phyloP scores from a whole-genome alignment of 2,329 filamentous ascomycete species.

The Cordyceps cateniannulata region DNA sequence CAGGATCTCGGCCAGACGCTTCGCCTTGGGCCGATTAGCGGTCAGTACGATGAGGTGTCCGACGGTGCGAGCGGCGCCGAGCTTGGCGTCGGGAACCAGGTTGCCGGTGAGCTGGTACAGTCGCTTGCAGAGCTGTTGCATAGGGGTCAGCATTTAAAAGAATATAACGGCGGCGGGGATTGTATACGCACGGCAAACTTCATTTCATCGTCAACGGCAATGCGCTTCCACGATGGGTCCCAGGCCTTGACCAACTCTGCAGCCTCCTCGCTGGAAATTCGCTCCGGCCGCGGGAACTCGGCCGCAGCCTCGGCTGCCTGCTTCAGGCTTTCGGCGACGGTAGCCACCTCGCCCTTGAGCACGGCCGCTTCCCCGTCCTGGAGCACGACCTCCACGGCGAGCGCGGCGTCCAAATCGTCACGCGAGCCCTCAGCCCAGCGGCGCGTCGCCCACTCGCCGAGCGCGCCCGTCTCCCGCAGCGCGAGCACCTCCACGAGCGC shows the following conservation, averaged over 20 bases:
- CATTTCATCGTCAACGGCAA: constrained; percentile 51
- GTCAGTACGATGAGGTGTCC: constrained; percentile 49
- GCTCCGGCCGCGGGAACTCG: constrained; percentile 16
- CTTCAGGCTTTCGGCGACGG: constrained; percentile 28
- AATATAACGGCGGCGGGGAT: not conserved
- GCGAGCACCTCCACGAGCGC: constrained; percentile 48
- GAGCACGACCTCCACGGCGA: constrained; percentile 33
- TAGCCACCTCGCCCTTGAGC: constrained; percentile 31
- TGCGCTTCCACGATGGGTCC: constrained; percentile 51
- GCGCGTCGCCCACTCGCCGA: constrained; percentile 26
- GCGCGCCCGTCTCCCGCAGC: constrained; percentile 27
- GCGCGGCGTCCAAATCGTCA: constrained; percentile 27
- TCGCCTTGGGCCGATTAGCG: constrained; percentile 46
- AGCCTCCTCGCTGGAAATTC: constrained; percentile 33
- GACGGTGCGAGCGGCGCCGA: constrained; percentile 50
- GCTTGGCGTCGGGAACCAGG: constrained; percentile 63
- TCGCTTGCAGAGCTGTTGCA: constrained; percentile 68
- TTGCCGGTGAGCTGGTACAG: constrained; percentile 75
- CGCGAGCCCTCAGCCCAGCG: constrained; percentile 27
- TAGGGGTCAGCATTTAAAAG: not conserved
- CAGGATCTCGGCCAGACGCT: constrained; percentile 59
- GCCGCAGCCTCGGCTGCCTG: constrained; percentile 19
- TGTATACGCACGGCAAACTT: constrained; percentile 65
- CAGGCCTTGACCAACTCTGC: constrained; percentile 36
- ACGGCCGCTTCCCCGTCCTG: constrained; percentile 32